Percentiles rank a stretch among this genome's conserved stretches.
Conservation (phyloP, 208 protist genomes). For the Leishmania lainsoni region DNA sequence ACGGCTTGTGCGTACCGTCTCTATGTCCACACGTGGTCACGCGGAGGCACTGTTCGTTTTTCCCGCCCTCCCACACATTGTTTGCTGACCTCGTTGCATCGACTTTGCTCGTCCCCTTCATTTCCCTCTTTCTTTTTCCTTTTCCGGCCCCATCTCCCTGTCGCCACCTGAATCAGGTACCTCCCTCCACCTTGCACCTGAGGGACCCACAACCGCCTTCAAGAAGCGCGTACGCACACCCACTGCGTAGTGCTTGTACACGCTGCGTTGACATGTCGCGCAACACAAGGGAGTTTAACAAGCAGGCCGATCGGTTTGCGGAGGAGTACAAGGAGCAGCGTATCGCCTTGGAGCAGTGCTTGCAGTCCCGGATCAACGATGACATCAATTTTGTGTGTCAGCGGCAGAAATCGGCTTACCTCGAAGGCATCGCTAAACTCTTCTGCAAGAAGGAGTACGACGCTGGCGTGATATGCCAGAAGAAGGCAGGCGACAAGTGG, state of each 20-base stretch:
- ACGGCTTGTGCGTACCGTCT: not conserved
- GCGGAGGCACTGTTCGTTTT: not conserved
- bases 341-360: conserved; percentile 62
- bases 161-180: not conserved
- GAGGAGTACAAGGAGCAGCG: conserved; percentile 62
- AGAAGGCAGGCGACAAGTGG: conserved; percentile 65
- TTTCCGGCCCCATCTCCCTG: not conserved
- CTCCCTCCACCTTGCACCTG: not conserved
- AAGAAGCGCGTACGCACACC: not conserved
- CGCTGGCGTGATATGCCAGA: conserved; percentile 72
- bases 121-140: not conserved
- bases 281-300: conserved; percentile 87
- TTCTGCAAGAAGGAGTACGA: conserved; percentile 86
- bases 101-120: not conserved
- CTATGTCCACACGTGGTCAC: not conserved
- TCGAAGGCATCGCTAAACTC: conserved; percentile 68
- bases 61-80: not conserved
- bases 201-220: not conserved
- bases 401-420: conserved; percentile 71
- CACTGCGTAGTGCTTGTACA: not conserved
- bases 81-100: not conserved
- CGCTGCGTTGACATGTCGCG: conserved; percentile 49
- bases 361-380: conserved; percentile 80
- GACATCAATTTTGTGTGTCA: conserved; percentile 91
- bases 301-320: conserved; percentile 63